Base-by-base conservation (phyloP, 2,329 filamentous ascomycete genomes). In the Xylaria polymorpha region DNA sequence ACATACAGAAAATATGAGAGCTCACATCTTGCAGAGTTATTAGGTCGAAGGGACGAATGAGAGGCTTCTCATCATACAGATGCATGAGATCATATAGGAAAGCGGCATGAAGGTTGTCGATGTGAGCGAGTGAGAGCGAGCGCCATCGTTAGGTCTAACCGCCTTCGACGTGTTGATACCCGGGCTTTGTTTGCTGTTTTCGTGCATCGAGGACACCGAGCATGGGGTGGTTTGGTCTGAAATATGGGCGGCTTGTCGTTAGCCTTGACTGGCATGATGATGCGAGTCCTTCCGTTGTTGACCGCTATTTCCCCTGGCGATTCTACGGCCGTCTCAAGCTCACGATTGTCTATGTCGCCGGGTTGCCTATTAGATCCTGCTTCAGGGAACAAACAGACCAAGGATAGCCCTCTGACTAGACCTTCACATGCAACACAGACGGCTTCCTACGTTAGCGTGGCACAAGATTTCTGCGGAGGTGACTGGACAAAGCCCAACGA, bases 401-500 rank as follows among this genome's bases (percentile, higher is more conserved):
- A 57, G 61, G 55, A 53, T 56, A 53, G 46, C 39, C 18, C 39
- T 56, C 43, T 10, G 51, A 58, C 14, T 29, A 51, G 2, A 29
- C 29, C 39, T 46, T 64, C 51, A 53, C 39, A 37, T 66, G 58
- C 32, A 60, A 66, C 59, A 44, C 20, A 20, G 25, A 10, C 66
- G 66, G 68, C 41, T 68, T 57, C 62, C 35, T 66, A 61, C 66
- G 53, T 71, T 64, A 29, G 46, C 25, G 59, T 71, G 44, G 32
- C 20, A 64, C 66, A 55, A 46, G 60, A 50, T 58, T 44, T 59
- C 55, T 53, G 61, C 61, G 25, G 58, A 44, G 14, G 37, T 46
- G 29, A 32, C 37, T 37, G 32, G 50, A 44, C 50, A 57, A 50
- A 35, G 35, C 39, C 57, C 22, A 37, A 25, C 14, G 1, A 29